Conservation (phyloP, 2,329 filamentous ascomycete species). For the Trichoderma guizhouense region DNA sequence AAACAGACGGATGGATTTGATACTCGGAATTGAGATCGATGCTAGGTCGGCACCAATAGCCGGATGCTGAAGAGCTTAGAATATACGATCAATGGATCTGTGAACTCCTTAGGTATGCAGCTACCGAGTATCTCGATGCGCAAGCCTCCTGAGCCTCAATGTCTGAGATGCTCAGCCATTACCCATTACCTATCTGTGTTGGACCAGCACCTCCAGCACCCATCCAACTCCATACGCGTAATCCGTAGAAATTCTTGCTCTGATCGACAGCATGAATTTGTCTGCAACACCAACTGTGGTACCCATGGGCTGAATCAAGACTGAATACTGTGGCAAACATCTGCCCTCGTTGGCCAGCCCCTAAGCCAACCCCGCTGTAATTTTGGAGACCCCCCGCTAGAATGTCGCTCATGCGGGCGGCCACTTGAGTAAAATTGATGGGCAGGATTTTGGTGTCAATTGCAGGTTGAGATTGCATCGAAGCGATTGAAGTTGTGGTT, state of each 20-base stretch:
- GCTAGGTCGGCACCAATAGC: neutral
- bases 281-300: neutral
- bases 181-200: no score
- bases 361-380: constrained; percentile 12
- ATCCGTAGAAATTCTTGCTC: neutral
- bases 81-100: neutral
- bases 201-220: neutral
- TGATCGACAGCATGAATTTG: constrained; percentile 1
- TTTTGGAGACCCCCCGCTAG: constrained; percentile 7
- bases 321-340: neutral
- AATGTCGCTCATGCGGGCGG: neutral
- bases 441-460: neutral
- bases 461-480: neutral
- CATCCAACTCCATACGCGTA: neutral
- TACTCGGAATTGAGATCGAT: neutral
- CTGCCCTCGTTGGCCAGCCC: neutral
- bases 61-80: neutral
- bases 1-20: neutral
- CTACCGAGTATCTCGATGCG: neutral
- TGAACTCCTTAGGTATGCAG: no score
- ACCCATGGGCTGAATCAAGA: neutral
- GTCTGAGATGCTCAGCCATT: neutral
- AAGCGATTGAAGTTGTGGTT: neutral
- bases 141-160: neutral
- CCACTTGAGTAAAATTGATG: neutral